Percentiles rank a stretch among this genome's conserved stretches.
Conservation (phyloP, 805 yeast species). For the Phaffomyces antillensis region DNA sequence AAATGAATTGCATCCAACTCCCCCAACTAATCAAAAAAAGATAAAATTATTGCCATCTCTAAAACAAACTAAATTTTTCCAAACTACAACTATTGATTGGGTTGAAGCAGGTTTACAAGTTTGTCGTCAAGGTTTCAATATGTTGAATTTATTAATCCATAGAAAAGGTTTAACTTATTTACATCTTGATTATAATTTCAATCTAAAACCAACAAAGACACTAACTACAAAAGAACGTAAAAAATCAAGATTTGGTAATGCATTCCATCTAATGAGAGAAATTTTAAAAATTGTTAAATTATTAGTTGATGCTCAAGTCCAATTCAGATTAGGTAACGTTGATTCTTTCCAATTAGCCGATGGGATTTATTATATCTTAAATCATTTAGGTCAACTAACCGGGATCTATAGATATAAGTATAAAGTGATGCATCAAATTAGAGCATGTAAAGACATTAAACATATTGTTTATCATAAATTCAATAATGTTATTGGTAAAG, state of each 20-base stretch:
- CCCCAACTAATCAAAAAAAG: constrained; percentile 39
- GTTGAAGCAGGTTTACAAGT: constrained; percentile 96
- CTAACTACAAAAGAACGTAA: constrained; percentile 94
- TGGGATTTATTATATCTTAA: constrained; percentile 82
- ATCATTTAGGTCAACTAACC: constrained; percentile 91
- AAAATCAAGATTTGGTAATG: constrained; percentile 91
- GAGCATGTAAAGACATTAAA: constrained; percentile 92
- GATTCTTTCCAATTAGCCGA: constrained; percentile 95
- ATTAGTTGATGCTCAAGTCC: constrained; percentile 90
- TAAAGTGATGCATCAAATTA: constrained; percentile 95
- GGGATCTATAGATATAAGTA: constrained; percentile 96
- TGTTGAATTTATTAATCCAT: constrained; percentile 85
- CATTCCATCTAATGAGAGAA: constrained; percentile 91
- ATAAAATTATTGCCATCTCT: constrained; percentile 57
- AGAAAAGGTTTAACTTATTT: constrained; percentile 85
- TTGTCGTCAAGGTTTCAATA: constrained; percentile 88
- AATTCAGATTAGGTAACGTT: constrained; percentile 79
- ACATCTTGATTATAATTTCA: constrained; percentile 93
- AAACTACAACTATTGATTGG: constrained; percentile 92
- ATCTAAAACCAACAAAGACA: constrained; percentile 92
- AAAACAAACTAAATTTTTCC: constrained; percentile 79
- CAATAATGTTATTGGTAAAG: constrained; percentile 84
- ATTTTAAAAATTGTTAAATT: constrained; percentile 76
- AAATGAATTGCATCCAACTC: constrained; percentile 55
- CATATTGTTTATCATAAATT: constrained; percentile 85